Conservation (phyloP, 352 stramenopile species). For the Phytopythium delawarense region DNA sequence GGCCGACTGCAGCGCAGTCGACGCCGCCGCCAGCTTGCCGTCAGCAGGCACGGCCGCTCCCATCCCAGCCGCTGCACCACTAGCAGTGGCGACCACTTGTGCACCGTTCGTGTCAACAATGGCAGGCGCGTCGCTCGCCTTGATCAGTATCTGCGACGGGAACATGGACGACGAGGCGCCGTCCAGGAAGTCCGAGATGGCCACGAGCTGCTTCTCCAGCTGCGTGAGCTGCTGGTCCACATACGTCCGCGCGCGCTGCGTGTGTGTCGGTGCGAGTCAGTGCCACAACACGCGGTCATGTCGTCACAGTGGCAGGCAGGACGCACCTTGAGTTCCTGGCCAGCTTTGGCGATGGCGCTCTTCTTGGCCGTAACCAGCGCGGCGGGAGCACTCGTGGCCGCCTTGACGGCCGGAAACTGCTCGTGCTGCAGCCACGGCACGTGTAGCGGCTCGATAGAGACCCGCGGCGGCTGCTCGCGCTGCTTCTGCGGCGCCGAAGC, state of each 20-base stretch:
- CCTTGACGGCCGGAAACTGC: constrained; percentile 55
- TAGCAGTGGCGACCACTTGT: constrained; percentile 7
- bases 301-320: neutral
- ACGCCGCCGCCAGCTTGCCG: constrained; percentile 5
- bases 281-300: neutral
- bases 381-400: constrained; percentile 37
- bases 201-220: constrained; percentile 53
- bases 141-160: constrained; percentile 27
- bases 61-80: constrained; percentile 15
- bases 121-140: constrained; percentile 15
- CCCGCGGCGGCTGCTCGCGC: constrained; percentile 13
- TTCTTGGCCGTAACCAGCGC: constrained; percentile 49
- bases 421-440: constrained; percentile 69
- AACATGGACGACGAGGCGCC: constrained; percentile 39
- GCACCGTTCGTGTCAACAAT: neutral
- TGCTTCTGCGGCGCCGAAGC: constrained; percentile 7
- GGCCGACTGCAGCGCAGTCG: constrained; percentile 20
- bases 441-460: constrained; percentile 27
- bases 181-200: constrained; percentile 56
- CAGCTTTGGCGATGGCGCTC: constrained; percentile 39
- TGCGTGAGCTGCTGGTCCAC: constrained; percentile 59
- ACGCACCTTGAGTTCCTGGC: constrained; percentile 64
- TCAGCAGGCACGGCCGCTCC: constrained; percentile 13
- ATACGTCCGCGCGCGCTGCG: constrained; percentile 41
- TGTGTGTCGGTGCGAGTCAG: neutral